Conservation (phyloP, 2,329 filamentous ascomycete genomes). For the Paraphaeosphaeria minitans region DNA sequence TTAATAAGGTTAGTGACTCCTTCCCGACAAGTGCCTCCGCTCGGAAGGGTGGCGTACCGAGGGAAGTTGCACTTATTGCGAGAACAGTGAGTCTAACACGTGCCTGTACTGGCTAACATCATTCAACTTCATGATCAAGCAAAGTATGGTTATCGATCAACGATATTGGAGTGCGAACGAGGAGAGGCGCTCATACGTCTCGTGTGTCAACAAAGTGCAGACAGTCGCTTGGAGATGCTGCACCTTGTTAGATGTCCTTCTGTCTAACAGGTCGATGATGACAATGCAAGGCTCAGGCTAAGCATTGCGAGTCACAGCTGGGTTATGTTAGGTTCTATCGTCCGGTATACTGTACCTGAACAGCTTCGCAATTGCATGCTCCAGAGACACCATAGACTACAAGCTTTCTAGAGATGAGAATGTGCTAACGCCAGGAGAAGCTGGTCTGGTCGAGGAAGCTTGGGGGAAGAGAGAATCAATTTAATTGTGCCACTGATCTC, state of each 20-base stretch:
- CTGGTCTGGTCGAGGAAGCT: too few relatives aligned
- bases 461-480: too few relatives aligned
- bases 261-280: not conserved
- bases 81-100: too few relatives aligned
- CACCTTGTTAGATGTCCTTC: not conserved
- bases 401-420: too few relatives aligned
- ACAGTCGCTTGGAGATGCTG: not conserved
- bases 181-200: not conserved
- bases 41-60: not conserved
- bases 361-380: too few relatives aligned
- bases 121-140: not conserved
- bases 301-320: not conserved
- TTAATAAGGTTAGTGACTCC: not conserved
- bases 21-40: not conserved
- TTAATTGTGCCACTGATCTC: too few relatives aligned
- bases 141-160: not conserved
- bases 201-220: not conserved
- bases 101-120: too few relatives aligned
- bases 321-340: too few relatives aligned
- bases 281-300: not conserved
- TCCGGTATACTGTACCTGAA: too few relatives aligned
- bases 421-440: too few relatives aligned
- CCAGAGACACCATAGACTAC: too few relatives aligned
- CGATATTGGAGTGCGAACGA: not conserved
- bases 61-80: not conserved